Evolutionary conservation across 225 moss, liverwort and hornwort genomes (phyloP).

Genomic region (Ulota crispa): DNA sequence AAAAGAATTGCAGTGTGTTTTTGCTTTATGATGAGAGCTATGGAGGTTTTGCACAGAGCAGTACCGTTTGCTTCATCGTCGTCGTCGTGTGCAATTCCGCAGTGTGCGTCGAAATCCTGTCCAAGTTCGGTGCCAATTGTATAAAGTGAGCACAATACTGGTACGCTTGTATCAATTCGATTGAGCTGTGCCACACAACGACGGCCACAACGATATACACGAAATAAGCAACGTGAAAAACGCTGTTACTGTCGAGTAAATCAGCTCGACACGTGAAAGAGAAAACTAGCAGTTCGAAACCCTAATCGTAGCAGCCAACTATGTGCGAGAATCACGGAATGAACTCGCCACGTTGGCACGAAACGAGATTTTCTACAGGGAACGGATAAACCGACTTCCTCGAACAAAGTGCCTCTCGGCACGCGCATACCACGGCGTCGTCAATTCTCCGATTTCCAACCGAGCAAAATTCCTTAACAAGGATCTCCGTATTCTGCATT

Average conservation of each 20-base stretch:
- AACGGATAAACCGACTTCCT: slow-evolving; percentile 37
- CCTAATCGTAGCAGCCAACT: slow-evolving; percentile 18
- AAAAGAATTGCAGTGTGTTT: neutral
- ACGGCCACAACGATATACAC: no score
- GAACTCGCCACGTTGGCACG: slow-evolving; percentile 28
- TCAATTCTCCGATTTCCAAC: neutral
- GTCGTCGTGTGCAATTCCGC: slow-evolving; percentile 8
- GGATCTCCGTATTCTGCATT: neutral
- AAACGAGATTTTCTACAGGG: slow-evolving; percentile 39
- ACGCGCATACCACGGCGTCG: neutral
- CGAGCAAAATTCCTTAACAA: neutral
- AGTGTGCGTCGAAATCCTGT: neutral
- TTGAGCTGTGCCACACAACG: neutral
- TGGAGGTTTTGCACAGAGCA: slow-evolving; percentile 27
- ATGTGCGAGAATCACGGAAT: neutral
- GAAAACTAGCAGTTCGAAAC: neutral
- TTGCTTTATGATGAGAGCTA: neutral
- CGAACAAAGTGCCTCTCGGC: neutral
- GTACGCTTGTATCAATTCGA: neutral
- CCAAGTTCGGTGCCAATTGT: neutral
- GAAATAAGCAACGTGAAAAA: neutral
- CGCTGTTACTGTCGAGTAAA: neutral
- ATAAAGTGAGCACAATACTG: neutral
- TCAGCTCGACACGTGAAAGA: neutral
- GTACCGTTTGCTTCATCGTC: neutral